phyloP scores from a whole-genome alignment of 768 basidiomycete genomes.

The Leucocoprinus birnbaumii region DNA sequence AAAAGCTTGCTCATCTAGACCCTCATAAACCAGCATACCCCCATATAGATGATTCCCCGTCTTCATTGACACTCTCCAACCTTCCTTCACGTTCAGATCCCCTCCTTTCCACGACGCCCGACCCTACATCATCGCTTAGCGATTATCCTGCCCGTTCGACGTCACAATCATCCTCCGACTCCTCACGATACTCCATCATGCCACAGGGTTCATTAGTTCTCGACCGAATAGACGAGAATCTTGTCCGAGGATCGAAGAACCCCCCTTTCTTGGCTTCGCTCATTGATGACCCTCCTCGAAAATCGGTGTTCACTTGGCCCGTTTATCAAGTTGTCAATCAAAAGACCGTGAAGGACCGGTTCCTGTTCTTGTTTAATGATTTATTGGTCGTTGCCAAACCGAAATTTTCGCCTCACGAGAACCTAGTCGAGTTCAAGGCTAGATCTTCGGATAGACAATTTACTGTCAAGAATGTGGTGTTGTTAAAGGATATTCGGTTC shows the following conservation, averaged over 20 bases:
- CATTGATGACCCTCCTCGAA: constrained; percentile 85
- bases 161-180: constrained; percentile 70
- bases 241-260: constrained; percentile 60
- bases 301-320: constrained; percentile 78
- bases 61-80: constrained; percentile 29
- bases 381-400: constrained; percentile 93
- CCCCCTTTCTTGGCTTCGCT: constrained; percentile 57
- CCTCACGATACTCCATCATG: constrained; percentile 58
- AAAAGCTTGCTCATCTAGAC: constrained; percentile 30
- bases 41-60: constrained; percentile 29
- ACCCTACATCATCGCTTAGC: constrained; percentile 75
- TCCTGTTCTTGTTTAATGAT: constrained; percentile 96
- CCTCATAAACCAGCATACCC: constrained; percentile 17
- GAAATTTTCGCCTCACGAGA: constrained; percentile 65
- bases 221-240: constrained; percentile 67
- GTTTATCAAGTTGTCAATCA: constrained; percentile 93
- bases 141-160: constrained; percentile 69
- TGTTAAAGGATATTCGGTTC: constrained; percentile 67
- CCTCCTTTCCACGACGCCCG: constrained; percentile 64
- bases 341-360: constrained; percentile 93
- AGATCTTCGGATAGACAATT: constrained; percentile 76
- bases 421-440: constrained; percentile 50
- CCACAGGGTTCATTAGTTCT: constrained; percentile 53
- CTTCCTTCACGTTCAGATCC: constrained; percentile 51
- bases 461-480: constrained; percentile 86